phyloP scores from a whole-genome alignment of 768 basidiomycete species.

The Suillus bovinus region DNA sequence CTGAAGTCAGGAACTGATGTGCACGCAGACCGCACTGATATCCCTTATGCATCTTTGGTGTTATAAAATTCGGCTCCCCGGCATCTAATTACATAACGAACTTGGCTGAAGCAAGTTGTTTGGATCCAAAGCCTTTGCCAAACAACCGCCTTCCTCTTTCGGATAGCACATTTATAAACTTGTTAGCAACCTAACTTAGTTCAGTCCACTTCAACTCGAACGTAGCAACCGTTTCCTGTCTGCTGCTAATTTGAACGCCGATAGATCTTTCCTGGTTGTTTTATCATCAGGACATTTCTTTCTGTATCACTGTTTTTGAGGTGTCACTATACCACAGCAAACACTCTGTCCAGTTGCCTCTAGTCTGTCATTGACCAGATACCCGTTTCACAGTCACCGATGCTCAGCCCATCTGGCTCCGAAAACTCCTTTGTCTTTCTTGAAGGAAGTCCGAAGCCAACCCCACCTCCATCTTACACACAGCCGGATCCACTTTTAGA shows the following conservation, averaged over 20 bases:
- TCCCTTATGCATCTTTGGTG: slow-evolving; percentile 2
- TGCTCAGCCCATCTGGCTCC: slow-evolving; percentile 35
- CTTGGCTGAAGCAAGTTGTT: slow-evolving; percentile 25
- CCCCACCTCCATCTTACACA: slow-evolving; percentile 6
- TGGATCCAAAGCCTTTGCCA: slow-evolving; percentile 32
- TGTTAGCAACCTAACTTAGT: not conserved
- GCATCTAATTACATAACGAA: too few relatives aligned
- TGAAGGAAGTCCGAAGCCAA: slow-evolving; percentile 23
- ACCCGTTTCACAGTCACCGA: slow-evolving; percentile 5
- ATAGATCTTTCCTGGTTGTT: not conserved
- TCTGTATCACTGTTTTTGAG: not conserved
- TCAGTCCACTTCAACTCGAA: not conserved
- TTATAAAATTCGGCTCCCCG: too few relatives aligned
- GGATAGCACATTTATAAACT: slow-evolving; percentile 4
- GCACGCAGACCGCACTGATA: not conserved
- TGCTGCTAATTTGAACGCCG: not conserved
- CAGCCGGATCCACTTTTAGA: slow-evolving; percentile 1
- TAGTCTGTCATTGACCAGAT: not conserved
- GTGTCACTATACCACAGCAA: not conserved
- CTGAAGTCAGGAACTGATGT: not conserved
- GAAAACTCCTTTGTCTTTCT: slow-evolving; percentile 52
- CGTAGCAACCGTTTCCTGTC: not conserved
- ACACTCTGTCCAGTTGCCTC: not conserved
- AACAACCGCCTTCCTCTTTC: slow-evolving; percentile 22
- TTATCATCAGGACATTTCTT: not conserved